Base-by-base conservation (phyloP, 2,329 filamentous ascomycete genomes). In the Podosphaera xanthii region DNA sequence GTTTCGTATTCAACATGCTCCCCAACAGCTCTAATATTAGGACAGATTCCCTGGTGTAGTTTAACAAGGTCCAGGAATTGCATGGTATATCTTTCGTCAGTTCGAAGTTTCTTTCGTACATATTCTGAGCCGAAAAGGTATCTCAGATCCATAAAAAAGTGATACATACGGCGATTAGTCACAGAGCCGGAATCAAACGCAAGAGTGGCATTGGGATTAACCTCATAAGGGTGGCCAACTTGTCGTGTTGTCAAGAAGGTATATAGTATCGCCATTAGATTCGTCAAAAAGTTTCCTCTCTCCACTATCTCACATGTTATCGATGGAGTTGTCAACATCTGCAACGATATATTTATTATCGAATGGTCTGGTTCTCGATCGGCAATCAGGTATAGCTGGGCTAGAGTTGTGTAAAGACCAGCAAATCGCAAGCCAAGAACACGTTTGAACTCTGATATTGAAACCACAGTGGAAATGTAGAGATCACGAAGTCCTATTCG, bases 1-100 rank as follows among this genome's bases (percentile, higher is more conserved):
- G 90, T 94, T 71, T 98, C 92, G 68, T 97, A 98, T 70, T 98
- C 94, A 38, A 98, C 87, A 69, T 98, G 92, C 68, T 97, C 92
- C 14, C 90, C 89, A 31, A 96, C 81, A 2, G 91, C 92, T 62
- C 94, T 80, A 53, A 90, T 77, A 66, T 97, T 98, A 1, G 92
- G 92, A 65, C 91, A 96, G 59, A 98, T 96, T 35, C 92, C 91
- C 72, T 98, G 94, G 64, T 96, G 90, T 53, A 98, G 78, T 70
- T 96, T 96, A 63, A 95, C 88, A 14, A 98, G 76, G 68, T 98
- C 94, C 52, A 98, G 75, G 71, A 97, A 98, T 67, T 98, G 94
- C 69, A 94, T 76, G 59, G 96, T 77, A 67, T 98, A 98, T 60
- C 89, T 81, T 58, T 85, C 82, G 69, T 97, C 89, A 2, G 77